These are phyloP conservation scores for Oligophagozyma castellii DNA, from an alignment of 1,139 yeast species.

Conservation along the genomic window DNA sequence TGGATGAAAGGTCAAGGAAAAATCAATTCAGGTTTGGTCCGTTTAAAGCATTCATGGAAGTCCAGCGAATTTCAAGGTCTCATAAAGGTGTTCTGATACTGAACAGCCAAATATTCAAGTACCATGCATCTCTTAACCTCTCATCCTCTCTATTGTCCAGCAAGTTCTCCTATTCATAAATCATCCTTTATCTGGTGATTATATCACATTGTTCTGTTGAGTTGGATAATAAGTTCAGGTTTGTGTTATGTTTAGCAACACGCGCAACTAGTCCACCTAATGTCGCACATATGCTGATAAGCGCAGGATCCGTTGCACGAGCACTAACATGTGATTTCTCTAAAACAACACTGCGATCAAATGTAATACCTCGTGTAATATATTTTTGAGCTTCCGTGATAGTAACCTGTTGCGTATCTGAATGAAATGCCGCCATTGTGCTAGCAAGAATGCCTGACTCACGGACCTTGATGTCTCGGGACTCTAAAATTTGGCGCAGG, in stretches of 20 bases:
- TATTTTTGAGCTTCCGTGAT: slow-evolving; percentile 24
- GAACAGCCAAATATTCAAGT: too few species aligned
- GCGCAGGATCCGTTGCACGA: slow-evolving; percentile 33
- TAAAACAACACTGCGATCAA: slow-evolving; percentile 27
- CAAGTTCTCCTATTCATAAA: too few species aligned
- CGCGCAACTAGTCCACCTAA: slow-evolving; percentile 25
- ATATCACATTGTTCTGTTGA: too few species aligned
- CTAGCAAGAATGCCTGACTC: slow-evolving; percentile 18
- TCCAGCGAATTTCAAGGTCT: too few species aligned
- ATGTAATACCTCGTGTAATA: slow-evolving; percentile 27
- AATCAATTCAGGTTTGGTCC: too few species aligned
- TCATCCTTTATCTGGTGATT: too few species aligned
- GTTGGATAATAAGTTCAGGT: slow-evolving; percentile 15
- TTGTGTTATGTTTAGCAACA: slow-evolving; percentile 25
- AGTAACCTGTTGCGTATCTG: slow-evolving; percentile 13
- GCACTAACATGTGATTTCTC: slow-evolving; percentile 29
- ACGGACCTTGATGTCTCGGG: slow-evolving; percentile 18
- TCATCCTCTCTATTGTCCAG: too few species aligned
- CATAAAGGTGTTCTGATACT: too few species aligned
- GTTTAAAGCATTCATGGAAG: too few species aligned
- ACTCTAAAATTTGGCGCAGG: slow-evolving; percentile 11
- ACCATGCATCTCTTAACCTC: too few species aligned
- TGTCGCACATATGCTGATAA: slow-evolving; percentile 32
- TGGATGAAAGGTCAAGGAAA: too few species aligned
- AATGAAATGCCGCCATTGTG: slow-evolving; percentile 13